Conservation (phyloP, 495 filamentous ascomycete species). For the Tuber indicum region DNA sequence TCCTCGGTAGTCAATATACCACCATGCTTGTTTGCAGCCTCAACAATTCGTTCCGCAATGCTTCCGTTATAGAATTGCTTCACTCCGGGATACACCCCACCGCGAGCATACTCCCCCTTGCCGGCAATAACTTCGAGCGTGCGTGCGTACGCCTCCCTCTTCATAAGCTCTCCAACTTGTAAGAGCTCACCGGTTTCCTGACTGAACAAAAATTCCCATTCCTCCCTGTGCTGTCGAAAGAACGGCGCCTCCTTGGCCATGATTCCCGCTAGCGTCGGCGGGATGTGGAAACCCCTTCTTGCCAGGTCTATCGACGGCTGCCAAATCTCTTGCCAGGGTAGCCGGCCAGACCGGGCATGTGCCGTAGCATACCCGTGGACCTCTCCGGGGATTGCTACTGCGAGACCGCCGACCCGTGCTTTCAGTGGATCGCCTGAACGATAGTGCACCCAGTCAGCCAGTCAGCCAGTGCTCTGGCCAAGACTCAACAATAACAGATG, state of each 20-base stretch:
- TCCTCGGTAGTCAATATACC: constrained; percentile 37
- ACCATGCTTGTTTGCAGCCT: constrained; percentile 18
- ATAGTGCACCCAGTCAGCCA: background rate
- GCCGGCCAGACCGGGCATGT: constrained; percentile 30
- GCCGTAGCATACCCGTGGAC: constrained; percentile 36
- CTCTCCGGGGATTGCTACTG: constrained; percentile 38
- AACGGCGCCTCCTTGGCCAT: constrained; percentile 26
- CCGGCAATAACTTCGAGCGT: constrained; percentile 33
- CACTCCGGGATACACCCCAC: constrained; percentile 26
- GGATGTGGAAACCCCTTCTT: constrained; percentile 30
- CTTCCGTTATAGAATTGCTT: constrained; percentile 38
- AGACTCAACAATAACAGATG: constrained; percentile 1
- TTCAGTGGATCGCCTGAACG: constrained; percentile 26
- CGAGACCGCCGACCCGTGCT: constrained; percentile 35
- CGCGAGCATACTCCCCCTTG: background rate
- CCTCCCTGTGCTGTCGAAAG: constrained; percentile 23
- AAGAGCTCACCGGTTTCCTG: constrained; percentile 27
- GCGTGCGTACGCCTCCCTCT: constrained; percentile 24
- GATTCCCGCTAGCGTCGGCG: constrained; percentile 18
- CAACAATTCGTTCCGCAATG: constrained; percentile 23
- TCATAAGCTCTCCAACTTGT: constrained; percentile 31
- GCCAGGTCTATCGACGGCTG: constrained; percentile 30
- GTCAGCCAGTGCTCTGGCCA: background rate
- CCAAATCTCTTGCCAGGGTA: constrained; percentile 40
- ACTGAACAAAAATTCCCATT: constrained; percentile 36